Conservation (phyloP, 352 stramenopile genomes). For the Phytopythium cucurbitacearum region DNA sequence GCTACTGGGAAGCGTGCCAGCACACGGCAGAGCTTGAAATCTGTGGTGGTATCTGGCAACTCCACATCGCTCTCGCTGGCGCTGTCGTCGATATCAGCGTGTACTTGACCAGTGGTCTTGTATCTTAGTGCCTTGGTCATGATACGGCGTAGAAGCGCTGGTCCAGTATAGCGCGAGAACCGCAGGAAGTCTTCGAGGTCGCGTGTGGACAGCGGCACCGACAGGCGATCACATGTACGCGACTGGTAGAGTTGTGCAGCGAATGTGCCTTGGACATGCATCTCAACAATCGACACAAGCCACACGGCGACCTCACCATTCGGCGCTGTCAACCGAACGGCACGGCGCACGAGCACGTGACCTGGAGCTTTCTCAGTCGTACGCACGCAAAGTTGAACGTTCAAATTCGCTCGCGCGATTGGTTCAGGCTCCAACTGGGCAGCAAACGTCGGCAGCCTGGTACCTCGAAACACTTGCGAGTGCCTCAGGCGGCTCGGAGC, state of each 20-base stretch:
- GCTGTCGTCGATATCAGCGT: background rate
- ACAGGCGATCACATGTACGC: background rate
- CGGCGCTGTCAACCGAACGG: conserved; percentile 5
- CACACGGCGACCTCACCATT: background rate
- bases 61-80: background rate
- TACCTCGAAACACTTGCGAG: background rate
- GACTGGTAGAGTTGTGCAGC: conserved; percentile 3
- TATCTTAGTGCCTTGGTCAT: background rate
- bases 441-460: background rate
- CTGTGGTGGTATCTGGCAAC: background rate
- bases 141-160: background rate
- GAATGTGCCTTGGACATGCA: background rate
- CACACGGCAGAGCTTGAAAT: conserved; percentile 13
- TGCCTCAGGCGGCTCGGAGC: conserved; percentile 10
- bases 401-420: background rate
- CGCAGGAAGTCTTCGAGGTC: conserved; percentile 3
- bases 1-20: conserved; percentile 39
- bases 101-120: background rate
- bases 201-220: background rate
- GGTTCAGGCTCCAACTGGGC: background rate
- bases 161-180: background rate
- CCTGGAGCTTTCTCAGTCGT: conserved; percentile 15
- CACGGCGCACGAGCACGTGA: conserved; percentile 23
- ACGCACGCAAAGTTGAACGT: conserved; percentile 12
- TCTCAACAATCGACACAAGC: conserved; percentile 3